Evolutionary conservation across 2,329 filamentous ascomycete genomes (phyloP), one percentile per base, ranked within the genome.

Genomic region (Diaporthe ampelina): DNA sequence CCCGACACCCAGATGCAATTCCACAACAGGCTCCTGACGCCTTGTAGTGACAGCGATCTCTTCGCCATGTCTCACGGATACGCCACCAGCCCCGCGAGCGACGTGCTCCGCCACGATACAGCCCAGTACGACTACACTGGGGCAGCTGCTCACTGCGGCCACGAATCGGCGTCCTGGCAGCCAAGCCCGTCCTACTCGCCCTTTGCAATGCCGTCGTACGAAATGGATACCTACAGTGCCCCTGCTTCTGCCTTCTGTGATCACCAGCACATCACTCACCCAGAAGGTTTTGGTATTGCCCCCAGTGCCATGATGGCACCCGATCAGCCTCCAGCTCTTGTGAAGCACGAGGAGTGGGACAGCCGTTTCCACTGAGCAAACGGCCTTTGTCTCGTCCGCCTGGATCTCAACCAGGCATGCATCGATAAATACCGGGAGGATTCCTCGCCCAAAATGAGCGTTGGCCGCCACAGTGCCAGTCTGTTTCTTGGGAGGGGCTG

Each of bases 1-100:
- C 79, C 70, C 74, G 83, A 76, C 72, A 71, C 70, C 54, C 77
- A 78, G 11, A 50, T 76, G 13, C 76, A 84, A 68, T 82, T 84
- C 50, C 58, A 81, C 21, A 77, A 82, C 73, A 82, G 86, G 17
- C 84, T 90, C 37, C 85, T 89, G 74, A 90, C 89, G 0, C 89
- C 89, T 1, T 87, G 85, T 80, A 90, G 88, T 80, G 89, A 91
- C 73, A 81, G 79, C 6, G 88, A 90, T 77, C 76, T 80, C 24
- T 82, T 83, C 63, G 78, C 80, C 1, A 75, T 79, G 11, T 76
- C 81, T 3, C 80, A 80, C 9, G 77, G 74, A 21, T 75, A 83
- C 74, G 77, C 79, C 13, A 78, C 81, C 35, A 85, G 81, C 59
- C 82, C 83, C 1, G 73, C 76, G 9, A 78, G 76, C 75, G 81